Percentiles rank a stretch among this genome's conserved stretches.
phyloP scores from a whole-genome alignment of 2,329 filamentous ascomycete species.

The Leptodontidium sp. region DNA sequence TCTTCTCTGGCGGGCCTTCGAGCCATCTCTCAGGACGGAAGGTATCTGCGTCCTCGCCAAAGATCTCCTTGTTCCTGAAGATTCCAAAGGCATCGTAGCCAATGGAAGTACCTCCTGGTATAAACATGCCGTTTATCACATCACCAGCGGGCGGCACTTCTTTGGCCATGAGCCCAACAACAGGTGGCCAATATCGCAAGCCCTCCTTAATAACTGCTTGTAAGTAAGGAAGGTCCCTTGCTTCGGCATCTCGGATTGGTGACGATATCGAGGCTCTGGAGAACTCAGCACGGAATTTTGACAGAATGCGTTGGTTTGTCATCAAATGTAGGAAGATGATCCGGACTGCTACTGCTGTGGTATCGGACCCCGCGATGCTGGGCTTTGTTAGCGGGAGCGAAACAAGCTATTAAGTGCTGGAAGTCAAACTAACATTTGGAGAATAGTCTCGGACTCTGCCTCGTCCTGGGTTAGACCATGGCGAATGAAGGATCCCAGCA shows the following conservation, averaged over 20 bases:
- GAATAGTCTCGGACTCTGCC: slow-evolving; percentile 22
- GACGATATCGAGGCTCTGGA: slow-evolving; percentile 41
- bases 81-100: slow-evolving; percentile 46
- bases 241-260: slow-evolving; percentile 48
- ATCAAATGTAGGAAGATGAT: slow-evolving; percentile 60
- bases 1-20: slow-evolving; percentile 39
- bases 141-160: slow-evolving; percentile 35
- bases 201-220: slow-evolving; percentile 58
- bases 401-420: no score
- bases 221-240: slow-evolving; percentile 54
- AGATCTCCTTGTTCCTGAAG: slow-evolving; percentile 47
- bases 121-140: slow-evolving; percentile 34
- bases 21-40: slow-evolving; percentile 61
- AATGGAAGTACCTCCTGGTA: slow-evolving; percentile 33
- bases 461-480: slow-evolving; percentile 28
- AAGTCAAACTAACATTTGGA: slow-evolving; percentile 21
- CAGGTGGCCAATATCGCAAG: slow-evolving; percentile 55
- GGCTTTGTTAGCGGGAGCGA: not conserved
- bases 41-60: slow-evolving; percentile 49
- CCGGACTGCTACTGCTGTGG: slow-evolving; percentile 62
- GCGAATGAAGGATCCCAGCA: slow-evolving; percentile 57
- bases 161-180: slow-evolving; percentile 41
- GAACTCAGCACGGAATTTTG: slow-evolving; percentile 55
- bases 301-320: slow-evolving; percentile 56
- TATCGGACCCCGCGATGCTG: slow-evolving; percentile 53